These are phyloP conservation scores for Chalciporus sphaerocephalus DNA, from an alignment of 768 basidiomycete species.

Conservation along the genomic window DNA sequence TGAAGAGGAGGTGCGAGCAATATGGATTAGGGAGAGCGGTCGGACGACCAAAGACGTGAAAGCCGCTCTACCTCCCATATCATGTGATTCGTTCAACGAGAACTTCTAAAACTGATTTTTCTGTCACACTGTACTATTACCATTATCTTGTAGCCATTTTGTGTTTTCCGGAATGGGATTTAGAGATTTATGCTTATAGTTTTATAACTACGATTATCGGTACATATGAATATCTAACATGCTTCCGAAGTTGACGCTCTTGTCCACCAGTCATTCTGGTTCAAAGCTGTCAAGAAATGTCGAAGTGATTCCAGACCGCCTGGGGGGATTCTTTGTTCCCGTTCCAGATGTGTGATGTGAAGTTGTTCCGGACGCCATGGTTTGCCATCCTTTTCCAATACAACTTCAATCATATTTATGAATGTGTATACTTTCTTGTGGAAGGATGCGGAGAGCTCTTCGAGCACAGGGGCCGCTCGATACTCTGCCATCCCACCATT, in stretches of 20 bases:
- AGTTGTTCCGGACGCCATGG: conserved; percentile 15
- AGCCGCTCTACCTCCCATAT: conserved; percentile 11
- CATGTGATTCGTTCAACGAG: conserved; percentile 24
- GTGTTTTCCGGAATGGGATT: conserved; percentile 8
- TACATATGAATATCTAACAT: conserved; percentile 11
- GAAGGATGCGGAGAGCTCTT: conserved; percentile 52
- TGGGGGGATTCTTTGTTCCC: conserved; percentile 35
- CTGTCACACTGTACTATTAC: conserved; percentile 1
- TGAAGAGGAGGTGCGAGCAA: conserved; percentile 41
- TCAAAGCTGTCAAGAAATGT: conserved; percentile 51
- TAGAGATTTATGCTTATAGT: conserved; percentile 21
- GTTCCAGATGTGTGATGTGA: conserved; percentile 22
- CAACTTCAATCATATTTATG: conserved; percentile 48
- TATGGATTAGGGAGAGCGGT: conserved; percentile 40
- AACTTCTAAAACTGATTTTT: conserved; percentile 32
- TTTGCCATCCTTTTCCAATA: conserved; percentile 50
- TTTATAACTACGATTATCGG: conserved; percentile 18
- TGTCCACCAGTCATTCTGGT: conserved; percentile 58
- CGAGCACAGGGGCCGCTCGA: conserved; percentile 53
- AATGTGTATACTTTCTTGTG: conserved; percentile 50
- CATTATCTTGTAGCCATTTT: conserved; percentile 9
- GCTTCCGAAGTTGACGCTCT: conserved; percentile 1
- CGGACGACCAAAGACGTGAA: conserved; percentile 37
- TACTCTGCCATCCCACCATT: conserved; percentile 56
- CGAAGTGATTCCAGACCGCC: conserved; percentile 54